Percentiles rank a stretch among this genome's conserved stretches.
Conservation (phyloP, 2,329 filamentous ascomycete species). For the Fusarium sp. region DNA sequence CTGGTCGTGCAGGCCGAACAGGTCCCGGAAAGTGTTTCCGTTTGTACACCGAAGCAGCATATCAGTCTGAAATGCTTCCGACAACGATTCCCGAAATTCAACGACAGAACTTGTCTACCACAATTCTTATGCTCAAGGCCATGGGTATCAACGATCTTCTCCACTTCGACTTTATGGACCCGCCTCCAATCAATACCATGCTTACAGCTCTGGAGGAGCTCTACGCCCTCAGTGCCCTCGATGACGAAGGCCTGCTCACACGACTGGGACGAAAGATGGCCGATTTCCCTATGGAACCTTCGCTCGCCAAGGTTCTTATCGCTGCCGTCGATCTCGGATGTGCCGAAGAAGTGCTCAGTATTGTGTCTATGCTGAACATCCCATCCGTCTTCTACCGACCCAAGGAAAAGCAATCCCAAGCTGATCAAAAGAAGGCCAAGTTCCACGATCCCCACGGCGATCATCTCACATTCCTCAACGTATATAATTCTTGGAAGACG, state of each 20-base stretch:
- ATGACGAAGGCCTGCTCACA: conserved; percentile 94
- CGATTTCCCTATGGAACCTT: conserved; percentile 97
- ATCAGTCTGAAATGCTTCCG: conserved; percentile 95
- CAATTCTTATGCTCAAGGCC: conserved; percentile 97
- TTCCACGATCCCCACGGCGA: conserved; percentile 97
- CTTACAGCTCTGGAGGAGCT: conserved; percentile 94
- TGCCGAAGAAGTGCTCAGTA: conserved; percentile 92
- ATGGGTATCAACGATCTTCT: conserved; percentile 99
- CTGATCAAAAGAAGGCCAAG: conserved; percentile 97
- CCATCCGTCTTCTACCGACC: conserved; percentile 92
- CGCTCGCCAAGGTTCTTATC: conserved; percentile 90
- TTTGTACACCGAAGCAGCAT: conserved; percentile 94
- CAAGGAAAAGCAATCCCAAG: conserved; percentile 95
- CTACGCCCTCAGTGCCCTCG: conserved; percentile 89
- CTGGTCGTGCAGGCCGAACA: conserved; percentile 91
- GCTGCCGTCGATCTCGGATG: conserved; percentile 88
- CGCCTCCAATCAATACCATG: conserved; percentile 97
- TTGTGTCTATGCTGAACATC: conserved; percentile 93
- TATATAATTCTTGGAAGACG: conserved; percentile 97
- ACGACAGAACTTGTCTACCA: conserved; percentile 89
- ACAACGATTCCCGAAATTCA: conserved; percentile 98
- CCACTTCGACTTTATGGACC: conserved; percentile 99
- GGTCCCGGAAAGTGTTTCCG: conserved; percentile 97
- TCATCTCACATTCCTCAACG: conserved; percentile 93
- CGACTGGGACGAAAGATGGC: conserved; percentile 96